Evolutionary conservation across 306 rosid genomes (phyloP), one percentile per base, ranked within the genome.

Genomic region (Pyrus bretschneideri): DNA sequence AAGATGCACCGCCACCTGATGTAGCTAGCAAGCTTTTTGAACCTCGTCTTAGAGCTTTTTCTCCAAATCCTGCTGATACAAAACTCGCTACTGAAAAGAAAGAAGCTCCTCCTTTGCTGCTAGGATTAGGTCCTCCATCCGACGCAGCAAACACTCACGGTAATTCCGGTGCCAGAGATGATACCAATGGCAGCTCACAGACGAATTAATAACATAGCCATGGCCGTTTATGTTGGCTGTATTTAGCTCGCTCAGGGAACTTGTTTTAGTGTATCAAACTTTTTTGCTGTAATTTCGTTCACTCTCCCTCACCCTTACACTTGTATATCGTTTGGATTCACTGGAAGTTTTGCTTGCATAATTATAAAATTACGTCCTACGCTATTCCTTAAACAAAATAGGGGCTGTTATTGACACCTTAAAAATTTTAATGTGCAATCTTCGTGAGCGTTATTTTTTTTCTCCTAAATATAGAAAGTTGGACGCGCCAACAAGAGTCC

Each of bases 1-100:
- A 95, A 81, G 97, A 92, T 54, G 87, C 85, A 1, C 85, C 85
- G 1, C 88, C 96, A 14, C 97, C 98, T 9, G 97, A 92, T 70
- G 89, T 92, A 74, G 96, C 89, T 17, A 86, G 98, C 88, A 81
- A 92, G 76, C 79, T 78, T 79, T 95, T 95, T 51, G 95, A 95
- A 67, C 91, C 96, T 67, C 89, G 92, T 29, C 93, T 89, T 57
- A 80, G 98, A 88, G 89, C 96, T 67, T 82, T 67, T 77, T 67
- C 96, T 22, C 85, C 70, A 5, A 86, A 83, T 57, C 84, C 73
- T 66, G 58, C 90, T 23, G 84, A 81, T 22, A 79, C 67, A 65
- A 84, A 72, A 14, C 77, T 88, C 9, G 67, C 60, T n/a, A 55
- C 77, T 25, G 87, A 82, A 77, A 88, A 82, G 78, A 89, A 83